These are phyloP conservation scores for Entomortierella parvispora DNA, from an alignment of 192 early-diverging fungal genomes.

Conservation along the genomic window DNA sequence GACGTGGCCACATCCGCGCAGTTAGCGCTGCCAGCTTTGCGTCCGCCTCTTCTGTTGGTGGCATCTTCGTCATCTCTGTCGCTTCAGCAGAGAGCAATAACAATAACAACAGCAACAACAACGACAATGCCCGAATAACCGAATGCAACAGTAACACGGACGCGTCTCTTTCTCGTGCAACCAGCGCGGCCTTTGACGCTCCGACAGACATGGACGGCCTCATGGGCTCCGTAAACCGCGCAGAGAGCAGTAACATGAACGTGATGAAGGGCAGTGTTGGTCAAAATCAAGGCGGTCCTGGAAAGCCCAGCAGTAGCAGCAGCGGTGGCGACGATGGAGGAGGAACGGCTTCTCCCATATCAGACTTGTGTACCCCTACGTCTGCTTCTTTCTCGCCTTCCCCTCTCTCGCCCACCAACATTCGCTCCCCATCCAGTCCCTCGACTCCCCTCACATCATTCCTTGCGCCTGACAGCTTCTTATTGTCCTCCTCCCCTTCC, in stretches of 20 bases:
- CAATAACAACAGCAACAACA: neutral
- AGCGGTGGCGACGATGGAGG: no score
- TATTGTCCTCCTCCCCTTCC: neutral
- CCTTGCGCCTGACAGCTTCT: no score
- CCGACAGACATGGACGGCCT: no score
- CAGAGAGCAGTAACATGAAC: constrained; percentile 1
- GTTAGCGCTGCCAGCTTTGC: neutral
- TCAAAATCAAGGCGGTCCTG: neutral
- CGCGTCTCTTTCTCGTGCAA: neutral
- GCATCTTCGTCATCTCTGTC: neutral
- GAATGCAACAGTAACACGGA: neutral
- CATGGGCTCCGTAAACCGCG: neutral
- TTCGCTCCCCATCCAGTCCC: neutral
- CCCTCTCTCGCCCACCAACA: neutral
- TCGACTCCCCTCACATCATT: constrained; percentile 1
- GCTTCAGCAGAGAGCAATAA: neutral
- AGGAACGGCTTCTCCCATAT: no score
- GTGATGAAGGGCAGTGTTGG: neutral
- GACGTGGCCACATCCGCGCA: neutral
- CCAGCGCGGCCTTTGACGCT: neutral
- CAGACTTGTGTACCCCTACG: no score
- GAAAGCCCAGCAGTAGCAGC: no score
- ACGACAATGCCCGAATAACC: neutral
- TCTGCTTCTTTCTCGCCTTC: no score
- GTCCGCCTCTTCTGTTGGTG: neutral